Conservation (phyloP, 495 filamentous ascomycete species). For the Talaromyces ruber region DNA sequence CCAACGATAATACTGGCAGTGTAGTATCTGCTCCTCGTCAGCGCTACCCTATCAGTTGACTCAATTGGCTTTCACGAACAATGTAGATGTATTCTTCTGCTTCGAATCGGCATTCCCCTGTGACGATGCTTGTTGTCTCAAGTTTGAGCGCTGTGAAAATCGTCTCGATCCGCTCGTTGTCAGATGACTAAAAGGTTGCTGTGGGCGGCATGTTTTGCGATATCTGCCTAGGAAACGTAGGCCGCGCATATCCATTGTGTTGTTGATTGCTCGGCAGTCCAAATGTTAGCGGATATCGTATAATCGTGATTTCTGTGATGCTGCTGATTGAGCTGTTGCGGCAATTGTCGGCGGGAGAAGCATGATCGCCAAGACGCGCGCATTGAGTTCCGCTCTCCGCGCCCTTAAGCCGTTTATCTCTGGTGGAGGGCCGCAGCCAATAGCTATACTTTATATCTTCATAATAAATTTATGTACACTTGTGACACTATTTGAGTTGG, state of each 20-base stretch:
- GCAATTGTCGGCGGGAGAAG: neutral
- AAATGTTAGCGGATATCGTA: neutral
- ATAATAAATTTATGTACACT: no score
- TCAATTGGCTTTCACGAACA: conserved; percentile 16
- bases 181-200: neutral
- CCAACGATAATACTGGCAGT: conserved; percentile 77
- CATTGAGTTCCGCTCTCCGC: neutral
- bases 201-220: neutral
- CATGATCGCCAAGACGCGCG: neutral
- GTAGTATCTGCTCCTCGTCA: conserved; percentile 56
- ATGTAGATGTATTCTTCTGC: conserved; percentile 34
- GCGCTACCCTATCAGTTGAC: conserved; percentile 6
- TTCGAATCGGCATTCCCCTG: conserved; percentile 17
- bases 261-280: neutral
- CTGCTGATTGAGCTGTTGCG: neutral
- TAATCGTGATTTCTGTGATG: neutral
- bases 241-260: neutral
- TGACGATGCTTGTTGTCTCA: conserved; percentile 13
- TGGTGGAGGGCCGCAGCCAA: neutral
- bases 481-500: no score
- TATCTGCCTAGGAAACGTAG: neutral
- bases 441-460: neutral
- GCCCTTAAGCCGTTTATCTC: neutral
- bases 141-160: conserved; percentile 28
- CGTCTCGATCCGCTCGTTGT: conserved; percentile 19